Conservation (phyloP, 352 stramenopile genomes). For the Globisporangium takayamanum region DNA sequence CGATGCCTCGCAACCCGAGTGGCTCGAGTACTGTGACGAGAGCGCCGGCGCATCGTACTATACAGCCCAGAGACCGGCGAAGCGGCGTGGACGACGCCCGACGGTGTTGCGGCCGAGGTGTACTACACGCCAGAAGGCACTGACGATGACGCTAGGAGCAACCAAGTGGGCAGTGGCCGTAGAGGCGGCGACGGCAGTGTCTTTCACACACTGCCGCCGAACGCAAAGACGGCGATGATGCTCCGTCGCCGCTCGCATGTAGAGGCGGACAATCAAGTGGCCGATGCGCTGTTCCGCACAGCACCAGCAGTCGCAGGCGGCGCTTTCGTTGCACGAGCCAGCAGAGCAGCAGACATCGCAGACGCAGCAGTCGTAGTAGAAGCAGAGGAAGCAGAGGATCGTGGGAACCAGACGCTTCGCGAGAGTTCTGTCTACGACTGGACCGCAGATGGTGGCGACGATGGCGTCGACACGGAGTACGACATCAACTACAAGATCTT, state of each 20-base stretch:
- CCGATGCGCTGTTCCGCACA: slow-evolving; percentile 14
- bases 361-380: not conserved
- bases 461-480: slow-evolving; percentile 45
- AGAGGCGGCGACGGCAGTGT: not conserved
- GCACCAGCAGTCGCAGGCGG: not conserved
- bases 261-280: not conserved
- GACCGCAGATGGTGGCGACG: slow-evolving; percentile 13
- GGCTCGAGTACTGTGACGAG: slow-evolving; percentile 74
- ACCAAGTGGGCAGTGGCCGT: not conserved
- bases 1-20: slow-evolving; percentile 25
- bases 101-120: slow-evolving; percentile 3
- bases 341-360: too few relatives aligned
- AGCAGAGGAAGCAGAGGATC: not conserved
- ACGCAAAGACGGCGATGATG: slow-evolving; percentile 5
- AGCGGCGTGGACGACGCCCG: slow-evolving; percentile 55
- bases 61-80: slow-evolving; percentile 66
- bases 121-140: slow-evolving; percentile 1
- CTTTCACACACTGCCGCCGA: slow-evolving; percentile 15
- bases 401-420: not conserved
- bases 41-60: slow-evolving; percentile 59
- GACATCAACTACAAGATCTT: slow-evolving; percentile 72
- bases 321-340: too few relatives aligned
- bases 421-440: slow-evolving; percentile 14
- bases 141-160: not conserved
- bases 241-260: not conserved